Conservation (phyloP, 2,329 filamentous ascomycete species). For the Stachybotrys chlorohalonatus region DNA sequence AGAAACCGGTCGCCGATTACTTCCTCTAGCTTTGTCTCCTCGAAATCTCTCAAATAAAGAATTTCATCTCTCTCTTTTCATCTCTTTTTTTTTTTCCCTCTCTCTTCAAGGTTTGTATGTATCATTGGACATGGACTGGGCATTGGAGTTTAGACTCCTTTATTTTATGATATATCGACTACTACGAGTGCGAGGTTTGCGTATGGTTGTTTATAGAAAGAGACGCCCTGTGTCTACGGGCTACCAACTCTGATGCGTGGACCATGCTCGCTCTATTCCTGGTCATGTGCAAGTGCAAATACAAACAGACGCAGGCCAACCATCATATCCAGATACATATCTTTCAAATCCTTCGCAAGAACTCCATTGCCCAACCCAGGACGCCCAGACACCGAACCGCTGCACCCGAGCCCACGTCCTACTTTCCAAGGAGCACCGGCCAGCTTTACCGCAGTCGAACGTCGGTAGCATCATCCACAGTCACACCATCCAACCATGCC, state of each 20-base stretch:
- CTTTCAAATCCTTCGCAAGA: no score
- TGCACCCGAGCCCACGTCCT: no score
- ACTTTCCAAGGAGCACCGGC: no score
- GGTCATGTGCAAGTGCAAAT: neutral
- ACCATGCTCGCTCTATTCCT: neutral
- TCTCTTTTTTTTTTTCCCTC: no score
- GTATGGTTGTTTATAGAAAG: neutral
- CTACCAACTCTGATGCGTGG: neutral
- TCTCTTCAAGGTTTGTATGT: neutral
- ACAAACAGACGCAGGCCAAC: neutral
- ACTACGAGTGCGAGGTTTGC: neutral
- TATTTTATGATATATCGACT: neutral
- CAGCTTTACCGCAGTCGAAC: no score
- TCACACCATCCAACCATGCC: neutral
- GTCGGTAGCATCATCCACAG: neutral
- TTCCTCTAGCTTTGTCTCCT: conserved; percentile 53
- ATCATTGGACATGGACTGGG: neutral
- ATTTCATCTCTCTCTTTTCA: no score
- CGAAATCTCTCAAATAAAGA: conserved; percentile 4
- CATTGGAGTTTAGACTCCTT: neutral
- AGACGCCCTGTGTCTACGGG: neutral
- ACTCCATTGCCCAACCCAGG: no score
- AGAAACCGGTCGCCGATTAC: conserved; percentile 96
- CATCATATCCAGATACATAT: no score
- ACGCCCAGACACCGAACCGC: no score